Evolutionary conservation across 164 flowering plant species (phyloP).

Genomic region (Kalanchoe fedtschenkoi): DNA sequence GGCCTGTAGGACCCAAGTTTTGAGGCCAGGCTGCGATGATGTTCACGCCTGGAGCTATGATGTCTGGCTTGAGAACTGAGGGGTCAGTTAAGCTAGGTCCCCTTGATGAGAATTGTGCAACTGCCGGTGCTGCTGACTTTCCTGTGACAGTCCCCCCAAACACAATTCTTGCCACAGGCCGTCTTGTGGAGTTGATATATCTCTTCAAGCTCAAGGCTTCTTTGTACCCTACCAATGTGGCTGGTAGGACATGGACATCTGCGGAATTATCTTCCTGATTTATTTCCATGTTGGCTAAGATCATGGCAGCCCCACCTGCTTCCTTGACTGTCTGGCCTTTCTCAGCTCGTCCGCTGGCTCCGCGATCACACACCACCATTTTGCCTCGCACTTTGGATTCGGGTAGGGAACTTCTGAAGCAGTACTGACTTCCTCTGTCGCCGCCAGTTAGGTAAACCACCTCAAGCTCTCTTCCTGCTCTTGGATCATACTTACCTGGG

Average conservation of each 20-base stretch:
- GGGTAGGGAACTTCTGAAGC: conserved; percentile 66
- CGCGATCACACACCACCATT: conserved; percentile 87
- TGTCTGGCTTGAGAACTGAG: conserved; percentile 78
- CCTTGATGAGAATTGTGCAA: conserved; percentile 79
- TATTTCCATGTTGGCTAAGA: conserved; percentile 57
- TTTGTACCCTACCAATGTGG: conserved; percentile 51
- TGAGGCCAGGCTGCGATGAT: conserved; percentile 96
- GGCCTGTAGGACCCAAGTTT: conserved; percentile 73
- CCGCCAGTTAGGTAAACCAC: conserved; percentile 45
- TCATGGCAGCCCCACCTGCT: conserved; percentile 86
- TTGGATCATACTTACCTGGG: conserved; percentile 37
- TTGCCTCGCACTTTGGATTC: conserved; percentile 53
- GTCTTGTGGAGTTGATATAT: conserved; percentile 56
- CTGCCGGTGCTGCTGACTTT: conserved; percentile 56
- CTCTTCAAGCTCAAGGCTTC: conserved; percentile 48
- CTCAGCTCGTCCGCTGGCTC: conserved; percentile 59
- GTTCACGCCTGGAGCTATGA: conserved; percentile 91
- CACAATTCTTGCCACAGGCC: conserved; percentile 52
- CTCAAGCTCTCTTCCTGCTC: conserved; percentile 37
- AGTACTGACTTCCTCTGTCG: conserved; percentile 43
- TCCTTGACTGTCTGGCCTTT: conserved; percentile 73
- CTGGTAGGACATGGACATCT: conserved; percentile 85
- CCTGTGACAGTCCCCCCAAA: conserved; percentile 70
- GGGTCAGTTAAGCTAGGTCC: conserved; percentile 78
- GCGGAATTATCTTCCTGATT: conserved; percentile 67